Percentiles rank a stretch among this genome's conserved stretches.
phyloP scores from a whole-genome alignment of 2,329 filamentous ascomycete species.

The Zymoseptoria tritici region DNA sequence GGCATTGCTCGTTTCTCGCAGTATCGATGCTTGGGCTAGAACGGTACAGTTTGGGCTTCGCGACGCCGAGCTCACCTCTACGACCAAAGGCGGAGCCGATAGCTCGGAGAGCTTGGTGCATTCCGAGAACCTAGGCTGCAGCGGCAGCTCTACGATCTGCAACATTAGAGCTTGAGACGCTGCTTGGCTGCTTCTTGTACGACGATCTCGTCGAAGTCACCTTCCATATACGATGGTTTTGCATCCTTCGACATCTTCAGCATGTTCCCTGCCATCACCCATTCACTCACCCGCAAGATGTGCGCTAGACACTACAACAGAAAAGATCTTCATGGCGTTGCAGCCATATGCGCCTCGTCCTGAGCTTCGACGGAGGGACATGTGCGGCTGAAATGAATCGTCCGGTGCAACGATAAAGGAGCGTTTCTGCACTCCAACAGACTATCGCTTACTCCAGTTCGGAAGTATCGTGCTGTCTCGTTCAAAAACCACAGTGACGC shows the following conservation, averaged over 20 bases:
- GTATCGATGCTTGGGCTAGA: not conserved
- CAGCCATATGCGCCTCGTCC: too few relatives aligned
- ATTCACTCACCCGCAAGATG: not conserved
- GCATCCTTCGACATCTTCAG: not conserved
- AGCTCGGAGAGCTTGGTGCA: too few relatives aligned
- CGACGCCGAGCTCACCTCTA: too few relatives aligned
- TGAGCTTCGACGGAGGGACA: not conserved
- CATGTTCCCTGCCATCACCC: too few relatives aligned
- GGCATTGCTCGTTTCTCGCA: slow-evolving; percentile 5
- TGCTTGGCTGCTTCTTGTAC: too few relatives aligned
- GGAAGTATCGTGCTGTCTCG: not conserved
- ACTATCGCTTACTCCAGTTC: not conserved
- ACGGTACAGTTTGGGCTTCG: not conserved
- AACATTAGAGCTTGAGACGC: too few relatives aligned
- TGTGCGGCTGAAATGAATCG: not conserved
- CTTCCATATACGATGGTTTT: not conserved
- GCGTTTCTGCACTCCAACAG: not conserved
- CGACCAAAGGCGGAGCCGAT: too few relatives aligned
- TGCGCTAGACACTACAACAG: not conserved
- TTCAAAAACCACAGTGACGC: not conserved
- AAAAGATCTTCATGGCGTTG: not conserved
- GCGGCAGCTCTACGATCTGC: too few relatives aligned
- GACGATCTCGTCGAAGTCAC: too few relatives aligned
- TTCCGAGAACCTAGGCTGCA: too few relatives aligned
- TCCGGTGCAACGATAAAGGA: not conserved